Evolutionary conservation across 2,329 filamentous ascomycete species (phyloP), one percentile per base, ranked within the genome.

Genomic region (Mycosphaerelloides madeirae): DNA sequence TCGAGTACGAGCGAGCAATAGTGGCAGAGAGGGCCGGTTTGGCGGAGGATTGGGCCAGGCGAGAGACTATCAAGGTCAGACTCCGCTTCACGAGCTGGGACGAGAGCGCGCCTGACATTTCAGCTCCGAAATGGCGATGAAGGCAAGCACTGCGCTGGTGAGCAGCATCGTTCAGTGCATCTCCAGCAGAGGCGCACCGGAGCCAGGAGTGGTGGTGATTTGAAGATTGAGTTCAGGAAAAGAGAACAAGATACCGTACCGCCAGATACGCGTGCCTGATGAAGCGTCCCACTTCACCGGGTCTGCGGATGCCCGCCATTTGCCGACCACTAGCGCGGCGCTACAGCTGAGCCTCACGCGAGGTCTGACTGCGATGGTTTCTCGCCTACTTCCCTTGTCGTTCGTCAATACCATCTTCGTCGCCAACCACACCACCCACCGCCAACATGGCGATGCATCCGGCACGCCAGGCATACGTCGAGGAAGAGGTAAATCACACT

Each of bases 391-490:
- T 25, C 6, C 22, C 9, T 9, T 6, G 22, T 25, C 22, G 22
- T 9, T 25, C 22, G 5, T 6, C 22, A 25, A 25, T 5, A 5
- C 22, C 22, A 9, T 25, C 20, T 25, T 19, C 18, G 13, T 34
- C 39, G 16, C 31, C 3, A 19, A 29, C 22, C 19, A 36, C 25
- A 3, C 18, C 38, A 22, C n/a, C 3, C 3, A 7, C 13, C 35
- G 36, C 31, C 42, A 47, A 36, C 13, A 54, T 54, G 52, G 43
- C 49, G 28, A 53, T 60, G 20, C 91, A 96, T 73, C 91, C 91
- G 46, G 82, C 91, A 65, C 81, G 93, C 55, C 85, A 91, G 69
- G 91, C 91, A 32, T 96, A 94, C 68, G 89, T 97, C 53, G 91
- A 97, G 75, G 91, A 96, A 33, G 78, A 84, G 73, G 83, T 85